phyloP scores from a whole-genome alignment of 1,139 yeast genomes.

The Saccharomycopsis hybrid region DNA sequence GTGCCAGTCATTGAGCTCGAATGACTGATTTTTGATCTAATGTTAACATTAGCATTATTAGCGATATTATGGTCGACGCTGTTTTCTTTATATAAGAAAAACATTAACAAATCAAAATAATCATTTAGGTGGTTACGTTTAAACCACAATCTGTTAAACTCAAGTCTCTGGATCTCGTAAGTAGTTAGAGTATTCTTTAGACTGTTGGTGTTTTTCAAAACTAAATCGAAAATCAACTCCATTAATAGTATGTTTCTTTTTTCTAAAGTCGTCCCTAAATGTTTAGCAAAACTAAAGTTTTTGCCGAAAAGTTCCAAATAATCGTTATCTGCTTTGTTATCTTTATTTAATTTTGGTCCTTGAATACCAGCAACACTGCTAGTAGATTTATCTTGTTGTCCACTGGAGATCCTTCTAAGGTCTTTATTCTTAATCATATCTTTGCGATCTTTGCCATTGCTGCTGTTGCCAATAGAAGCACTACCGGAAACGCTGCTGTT shows the following conservation, averaged over 20 bases:
- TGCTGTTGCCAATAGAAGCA: no score
- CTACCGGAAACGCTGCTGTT: not conserved
- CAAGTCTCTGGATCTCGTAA: not conserved
- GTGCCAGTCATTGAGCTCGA: no score
- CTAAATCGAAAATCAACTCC: not conserved
- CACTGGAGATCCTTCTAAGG: not conserved
- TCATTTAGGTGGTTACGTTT: conserved; percentile 3
- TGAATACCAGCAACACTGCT: not conserved
- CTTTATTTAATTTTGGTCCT: not conserved
- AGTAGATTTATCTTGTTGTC: not conserved
- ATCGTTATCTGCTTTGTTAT: not conserved
- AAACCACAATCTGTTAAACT: not conserved
- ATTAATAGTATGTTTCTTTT: not conserved
- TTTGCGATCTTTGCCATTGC: not conserved
- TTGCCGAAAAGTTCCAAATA: not conserved
- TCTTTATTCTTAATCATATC: not conserved
- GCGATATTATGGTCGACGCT: no score
- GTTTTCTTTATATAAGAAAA: not conserved
- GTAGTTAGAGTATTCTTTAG: not conserved
- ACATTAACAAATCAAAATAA: not conserved
- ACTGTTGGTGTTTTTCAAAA: not conserved
- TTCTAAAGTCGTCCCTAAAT: not conserved
- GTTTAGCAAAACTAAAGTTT: not conserved
- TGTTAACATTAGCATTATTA: no score
- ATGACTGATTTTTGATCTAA: no score